phyloP scores from a whole-genome alignment of 2,329 filamentous ascomycete genomes.

The Fusarium temperatum region DNA sequence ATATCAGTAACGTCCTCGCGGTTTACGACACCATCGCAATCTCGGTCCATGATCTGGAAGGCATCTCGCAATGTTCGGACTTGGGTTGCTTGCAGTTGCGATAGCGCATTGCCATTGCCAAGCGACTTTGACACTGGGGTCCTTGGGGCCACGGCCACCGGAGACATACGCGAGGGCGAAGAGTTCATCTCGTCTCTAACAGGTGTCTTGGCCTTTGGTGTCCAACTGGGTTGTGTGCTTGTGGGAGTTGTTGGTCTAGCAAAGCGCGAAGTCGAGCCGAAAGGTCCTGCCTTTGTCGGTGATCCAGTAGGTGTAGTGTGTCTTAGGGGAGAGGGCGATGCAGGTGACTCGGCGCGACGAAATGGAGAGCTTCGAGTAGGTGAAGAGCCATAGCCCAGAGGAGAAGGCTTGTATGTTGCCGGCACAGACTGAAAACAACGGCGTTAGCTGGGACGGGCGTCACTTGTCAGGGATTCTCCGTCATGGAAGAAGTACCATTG shows the following conservation, averaged over 20 bases:
- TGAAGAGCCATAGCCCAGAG: conserved; percentile 75
- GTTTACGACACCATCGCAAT: conserved; percentile 85
- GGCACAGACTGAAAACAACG: conserved; percentile 58
- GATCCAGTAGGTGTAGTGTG: conserved; percentile 72
- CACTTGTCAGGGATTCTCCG: conserved; percentile 37
- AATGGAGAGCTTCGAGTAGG: conserved; percentile 69
- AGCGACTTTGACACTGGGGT: conserved; percentile 48
- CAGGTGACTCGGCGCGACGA: conserved; percentile 68
- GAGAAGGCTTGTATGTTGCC: conserved; percentile 74
- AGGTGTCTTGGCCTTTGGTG: conserved; percentile 47
- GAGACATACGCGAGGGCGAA: conserved; percentile 46
- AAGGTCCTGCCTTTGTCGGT: conserved; percentile 58
- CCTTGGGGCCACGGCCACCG: conserved; percentile 42
- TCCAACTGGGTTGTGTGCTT: conserved; percentile 47
- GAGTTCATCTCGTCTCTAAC: conserved; percentile 32
- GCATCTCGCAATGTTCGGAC: conserved; percentile 89
- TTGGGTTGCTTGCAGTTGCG: conserved; percentile 81
- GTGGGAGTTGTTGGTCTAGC: conserved; percentile 54
- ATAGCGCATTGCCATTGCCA: conserved; percentile 64
- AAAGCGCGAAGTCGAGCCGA: conserved; percentile 45
- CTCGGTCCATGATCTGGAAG: conserved; percentile 91
- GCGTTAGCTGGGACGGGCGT: conserved; percentile 41
- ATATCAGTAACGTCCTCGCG: conserved; percentile 88
- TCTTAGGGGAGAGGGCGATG: conserved; percentile 72
- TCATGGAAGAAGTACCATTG: conserved; percentile 46